Conservation (phyloP, 495 filamentous ascomycete species). For the Neurospora sp. region DNA sequence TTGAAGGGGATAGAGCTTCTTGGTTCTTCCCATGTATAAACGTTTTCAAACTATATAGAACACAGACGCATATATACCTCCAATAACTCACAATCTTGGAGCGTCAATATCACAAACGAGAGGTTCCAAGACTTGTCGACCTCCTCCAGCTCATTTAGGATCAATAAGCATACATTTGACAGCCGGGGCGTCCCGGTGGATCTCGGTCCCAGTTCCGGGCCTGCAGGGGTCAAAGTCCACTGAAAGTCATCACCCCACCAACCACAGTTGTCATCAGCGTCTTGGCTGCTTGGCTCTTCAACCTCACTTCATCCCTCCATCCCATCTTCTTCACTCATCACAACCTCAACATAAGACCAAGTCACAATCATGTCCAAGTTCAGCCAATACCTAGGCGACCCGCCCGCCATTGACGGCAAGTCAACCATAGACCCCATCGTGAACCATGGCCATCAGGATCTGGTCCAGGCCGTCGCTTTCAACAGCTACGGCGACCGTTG, state of each 20-base stretch:
- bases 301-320: not conserved
- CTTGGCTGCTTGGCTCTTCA: not conserved
- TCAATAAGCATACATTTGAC: not conserved
- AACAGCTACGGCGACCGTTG: conserved; percentile 83
- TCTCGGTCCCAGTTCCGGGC: not conserved
- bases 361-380: conserved; percentile 10
- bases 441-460: conserved; percentile 55
- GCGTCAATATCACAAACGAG: not conserved
- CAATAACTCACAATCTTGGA: not conserved
- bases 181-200: not conserved
- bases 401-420: conserved; percentile 69
- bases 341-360: not conserved
- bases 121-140: not conserved
- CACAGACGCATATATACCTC: not conserved
- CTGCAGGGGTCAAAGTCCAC: not conserved
- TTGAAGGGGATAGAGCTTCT: not conserved
- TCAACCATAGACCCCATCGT: conserved; percentile 40
- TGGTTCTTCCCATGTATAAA: not conserved
- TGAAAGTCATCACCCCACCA: not conserved
- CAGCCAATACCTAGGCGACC: conserved; percentile 49
- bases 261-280: not conserved
- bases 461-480: conserved; percentile 57
- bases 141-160: not conserved
- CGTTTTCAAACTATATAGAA: not conserved
- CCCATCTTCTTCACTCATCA: not conserved